phyloP scores from a whole-genome alignment of 2,329 filamentous ascomycete species.

The Paecilomyces sp. region DNA sequence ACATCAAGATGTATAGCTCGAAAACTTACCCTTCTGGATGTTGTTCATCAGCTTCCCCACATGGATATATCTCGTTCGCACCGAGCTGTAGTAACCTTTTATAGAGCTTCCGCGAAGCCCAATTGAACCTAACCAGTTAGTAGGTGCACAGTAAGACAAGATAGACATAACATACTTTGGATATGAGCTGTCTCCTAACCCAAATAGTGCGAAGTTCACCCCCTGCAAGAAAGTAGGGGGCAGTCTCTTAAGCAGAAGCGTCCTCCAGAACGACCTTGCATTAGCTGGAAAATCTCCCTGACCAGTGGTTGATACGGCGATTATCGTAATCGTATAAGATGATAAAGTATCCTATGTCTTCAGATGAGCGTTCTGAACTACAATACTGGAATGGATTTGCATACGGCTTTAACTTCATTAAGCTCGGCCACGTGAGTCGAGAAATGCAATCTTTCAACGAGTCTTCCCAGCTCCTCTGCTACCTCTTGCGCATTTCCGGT shows the following conservation, averaged over 20 bases:
- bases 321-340: constrained; percentile 45
- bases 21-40: constrained; percentile 73
- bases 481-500: constrained; percentile 91
- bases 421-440: constrained; percentile 67
- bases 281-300: constrained; percentile 91
- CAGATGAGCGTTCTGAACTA: neutral
- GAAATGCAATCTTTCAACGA: constrained; percentile 73
- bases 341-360: constrained; percentile 23
- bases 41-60: constrained; percentile 87
- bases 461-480: constrained; percentile 71
- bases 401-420: constrained; percentile 66
- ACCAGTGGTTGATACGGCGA: constrained; percentile 85
- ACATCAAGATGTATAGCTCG: neutral
- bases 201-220: constrained; percentile 76
- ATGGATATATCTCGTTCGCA: constrained; percentile 64
- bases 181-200: constrained; percentile 91
- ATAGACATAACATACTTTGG: constrained; percentile 56
- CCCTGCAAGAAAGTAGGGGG: constrained; percentile 60
- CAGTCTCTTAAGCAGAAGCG: constrained; percentile 70
- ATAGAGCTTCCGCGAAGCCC: constrained; percentile 80
- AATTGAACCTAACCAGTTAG: constrained; percentile 66
- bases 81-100: constrained; percentile 80
- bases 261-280: constrained; percentile 75
- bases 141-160: neutral
- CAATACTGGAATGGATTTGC: neutral